A percentile compares a stretch with the other conserved stretches of the same genome.
phyloP scores from a whole-genome alignment of 2,329 filamentous ascomycete species.

The Penicillium paneum region DNA sequence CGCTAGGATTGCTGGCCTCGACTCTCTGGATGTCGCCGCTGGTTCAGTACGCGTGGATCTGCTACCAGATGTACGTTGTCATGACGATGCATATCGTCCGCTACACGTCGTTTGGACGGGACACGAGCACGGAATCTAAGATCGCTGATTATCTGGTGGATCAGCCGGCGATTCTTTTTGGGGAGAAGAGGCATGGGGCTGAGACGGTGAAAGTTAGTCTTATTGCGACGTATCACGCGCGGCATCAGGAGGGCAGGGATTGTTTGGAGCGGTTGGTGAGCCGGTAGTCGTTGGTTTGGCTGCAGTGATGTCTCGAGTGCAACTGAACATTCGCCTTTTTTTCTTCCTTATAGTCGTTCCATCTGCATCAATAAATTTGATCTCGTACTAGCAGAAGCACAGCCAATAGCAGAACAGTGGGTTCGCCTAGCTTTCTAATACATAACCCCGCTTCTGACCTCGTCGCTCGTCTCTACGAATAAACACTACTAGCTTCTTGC shows the following conservation, averaged over 20 bases:
- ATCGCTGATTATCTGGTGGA: not conserved
- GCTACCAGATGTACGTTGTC: not conserved
- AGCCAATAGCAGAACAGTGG: not conserved
- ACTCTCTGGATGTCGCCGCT: not conserved
- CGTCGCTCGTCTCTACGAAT: not conserved
- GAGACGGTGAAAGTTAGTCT: not conserved
- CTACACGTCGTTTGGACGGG: not conserved
- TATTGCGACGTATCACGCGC: not conserved
- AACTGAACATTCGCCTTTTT: not conserved
- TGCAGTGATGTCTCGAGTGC: not conserved
- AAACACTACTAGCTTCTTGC: not conserved
- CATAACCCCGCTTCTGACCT: not conserved
- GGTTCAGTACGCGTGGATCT: not conserved
- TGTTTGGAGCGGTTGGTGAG: not conserved
- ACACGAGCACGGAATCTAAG: not conserved
- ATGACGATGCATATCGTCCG: not conserved
- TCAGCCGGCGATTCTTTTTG: not conserved
- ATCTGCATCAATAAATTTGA: not conserved
- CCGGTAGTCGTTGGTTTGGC: not conserved
- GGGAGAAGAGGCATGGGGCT: not conserved
- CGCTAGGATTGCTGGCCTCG: not conserved
- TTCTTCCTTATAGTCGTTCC: not conserved
- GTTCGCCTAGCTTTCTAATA: not conserved
- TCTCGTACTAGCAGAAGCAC: not conserved
- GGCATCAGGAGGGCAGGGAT: not conserved